Evolutionary conservation across 345 rosid genomes (phyloP), one percentile per base, ranked within the genome.

Genomic region (Mangifera indica): DNA sequence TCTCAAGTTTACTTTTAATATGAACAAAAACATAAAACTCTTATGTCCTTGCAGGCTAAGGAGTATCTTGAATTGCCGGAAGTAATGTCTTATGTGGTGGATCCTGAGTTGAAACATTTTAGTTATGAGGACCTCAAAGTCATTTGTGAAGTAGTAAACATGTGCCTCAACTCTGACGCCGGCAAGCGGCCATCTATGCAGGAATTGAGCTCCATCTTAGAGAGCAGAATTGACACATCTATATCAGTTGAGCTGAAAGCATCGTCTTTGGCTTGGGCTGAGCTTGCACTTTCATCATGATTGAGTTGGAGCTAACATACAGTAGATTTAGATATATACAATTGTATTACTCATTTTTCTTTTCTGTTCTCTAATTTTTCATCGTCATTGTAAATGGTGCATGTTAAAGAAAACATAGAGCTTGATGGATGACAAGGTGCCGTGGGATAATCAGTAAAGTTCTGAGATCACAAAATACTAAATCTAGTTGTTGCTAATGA

Each of bases 201-300:
- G 74, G 97, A 96, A 74, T 14, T 96, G 69, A 78, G 83, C 66
- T 55, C 80, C 71, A 79, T 74, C 48, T 69, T 96, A 66, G 98
- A 93, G 82, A 85, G 86, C 77, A 71, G 79, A 77, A 89, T 96
- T 32, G 96, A 91, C 80, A 78, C 91, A 20, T 87, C 97, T 2
- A 67, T 88, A 17, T 84, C 98, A 0, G 78, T 86, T 2, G 98
- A 89, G 84, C 84, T 89, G 42, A 87, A 84, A 85, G 82, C 98
- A 7, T 88, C 98, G 29, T 87, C 98, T 66, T 78, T 92, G 82
- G 99, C 98, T 9, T 96, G 99, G 98, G 98, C 99, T 0, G 99
- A 96, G 91, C 91, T 88, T 13, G 96, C 96, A 0, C 87, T 96
- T 66, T 82, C 91, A 49, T 88, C 98, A 4, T 91, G 81, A 89